Evolutionary conservation across 176 grass and related monocot genomes (phyloP).

Genomic region (Aegilops sharonensis): DNA sequence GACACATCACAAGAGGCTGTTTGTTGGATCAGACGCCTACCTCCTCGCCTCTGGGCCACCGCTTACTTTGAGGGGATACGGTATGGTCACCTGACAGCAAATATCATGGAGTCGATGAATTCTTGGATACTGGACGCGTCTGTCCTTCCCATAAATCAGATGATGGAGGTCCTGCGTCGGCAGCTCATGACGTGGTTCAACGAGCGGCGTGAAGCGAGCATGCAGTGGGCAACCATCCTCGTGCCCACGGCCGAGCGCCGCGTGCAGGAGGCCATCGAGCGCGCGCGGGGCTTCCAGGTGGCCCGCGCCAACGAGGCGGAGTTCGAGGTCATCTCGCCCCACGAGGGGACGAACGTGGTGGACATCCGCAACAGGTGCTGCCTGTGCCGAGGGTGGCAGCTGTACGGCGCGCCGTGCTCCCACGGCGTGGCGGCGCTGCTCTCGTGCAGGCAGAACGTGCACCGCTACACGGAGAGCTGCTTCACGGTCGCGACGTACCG

Average conservation of each 20-base stretch:
- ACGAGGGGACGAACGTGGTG: conserved; percentile 78
- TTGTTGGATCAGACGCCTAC: conserved; percentile 76
- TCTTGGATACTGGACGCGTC: conserved; percentile 88
- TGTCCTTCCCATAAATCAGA: conserved; percentile 86
- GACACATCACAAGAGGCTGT: conserved; percentile 81
- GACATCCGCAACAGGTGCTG: conserved; percentile 94
- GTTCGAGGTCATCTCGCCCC: conserved; percentile 85
- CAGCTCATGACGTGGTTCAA: conserved; percentile 99
- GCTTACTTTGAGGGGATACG: conserved; percentile 92
- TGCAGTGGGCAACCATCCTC: conserved; percentile 86
- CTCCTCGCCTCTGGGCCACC: conserved; percentile 83
- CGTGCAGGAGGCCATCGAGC: conserved; percentile 87
- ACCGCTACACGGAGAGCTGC: conserved; percentile 91
- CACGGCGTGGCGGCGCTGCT: conserved; percentile 90
- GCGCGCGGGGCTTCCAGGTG: conserved; percentile 83
- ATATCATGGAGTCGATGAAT: conserved; percentile 65
- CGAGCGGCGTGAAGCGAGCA: conserved; percentile 83
- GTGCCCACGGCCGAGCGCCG: conserved; percentile 66
- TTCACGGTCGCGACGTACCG: conserved; percentile 85
- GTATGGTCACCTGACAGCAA: conserved; percentile 88
- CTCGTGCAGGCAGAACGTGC: conserved; percentile 93
- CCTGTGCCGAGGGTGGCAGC: conserved; percentile 93
- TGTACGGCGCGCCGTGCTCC: conserved; percentile 82
- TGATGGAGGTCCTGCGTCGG: conserved; percentile 89
- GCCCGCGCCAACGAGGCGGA: conserved; percentile 83